A percentile compares a stretch with the other conserved stretches of the same genome.
These are phyloP conservation scores for Colletotrichum viniferum DNA, from an alignment of 2,329 filamentous ascomycete species.

Conservation along the genomic window DNA sequence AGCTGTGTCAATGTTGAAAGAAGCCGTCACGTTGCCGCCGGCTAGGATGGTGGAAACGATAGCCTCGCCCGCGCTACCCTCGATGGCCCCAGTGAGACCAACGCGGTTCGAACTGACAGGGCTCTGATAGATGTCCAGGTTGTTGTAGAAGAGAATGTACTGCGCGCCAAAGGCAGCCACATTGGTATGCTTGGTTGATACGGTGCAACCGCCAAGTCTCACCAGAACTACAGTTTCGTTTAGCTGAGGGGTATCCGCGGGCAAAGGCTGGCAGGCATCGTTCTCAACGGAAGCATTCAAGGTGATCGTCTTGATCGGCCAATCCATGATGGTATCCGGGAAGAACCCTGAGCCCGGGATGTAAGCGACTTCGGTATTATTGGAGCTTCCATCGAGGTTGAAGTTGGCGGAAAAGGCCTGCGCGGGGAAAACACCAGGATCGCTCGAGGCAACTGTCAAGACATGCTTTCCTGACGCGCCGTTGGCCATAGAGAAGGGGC, in stretches of 20 bases:
- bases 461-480: slow-evolving; percentile 45
- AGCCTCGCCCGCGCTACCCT: slow-evolving; percentile 30
- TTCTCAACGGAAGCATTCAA: slow-evolving; percentile 25
- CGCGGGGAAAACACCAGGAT: neutral
- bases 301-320: slow-evolving; percentile 28
- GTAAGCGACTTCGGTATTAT: neutral
- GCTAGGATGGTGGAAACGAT: slow-evolving; percentile 37
- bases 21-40: slow-evolving; percentile 44
- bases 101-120: neutral
- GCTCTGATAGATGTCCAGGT: neutral
- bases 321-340: slow-evolving; percentile 10
- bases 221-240: neutral
- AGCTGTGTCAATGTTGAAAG: slow-evolving; percentile 24
- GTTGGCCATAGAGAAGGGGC: slow-evolving; percentile 49
- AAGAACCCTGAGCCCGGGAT: neutral
- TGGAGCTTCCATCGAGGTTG: neutral
- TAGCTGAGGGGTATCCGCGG: neutral
- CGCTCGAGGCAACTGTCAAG: slow-evolving; percentile 44
- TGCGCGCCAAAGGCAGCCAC: neutral
- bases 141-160: neutral
- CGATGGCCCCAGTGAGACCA: slow-evolving; percentile 22
- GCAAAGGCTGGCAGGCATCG: slow-evolving; percentile 27
- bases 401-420: neutral
- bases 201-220: neutral
- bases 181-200: neutral